These are phyloP conservation scores for Domatiomyces globalis DNA, from an alignment of 2,329 filamentous ascomycete species.

Conservation along the genomic window DNA sequence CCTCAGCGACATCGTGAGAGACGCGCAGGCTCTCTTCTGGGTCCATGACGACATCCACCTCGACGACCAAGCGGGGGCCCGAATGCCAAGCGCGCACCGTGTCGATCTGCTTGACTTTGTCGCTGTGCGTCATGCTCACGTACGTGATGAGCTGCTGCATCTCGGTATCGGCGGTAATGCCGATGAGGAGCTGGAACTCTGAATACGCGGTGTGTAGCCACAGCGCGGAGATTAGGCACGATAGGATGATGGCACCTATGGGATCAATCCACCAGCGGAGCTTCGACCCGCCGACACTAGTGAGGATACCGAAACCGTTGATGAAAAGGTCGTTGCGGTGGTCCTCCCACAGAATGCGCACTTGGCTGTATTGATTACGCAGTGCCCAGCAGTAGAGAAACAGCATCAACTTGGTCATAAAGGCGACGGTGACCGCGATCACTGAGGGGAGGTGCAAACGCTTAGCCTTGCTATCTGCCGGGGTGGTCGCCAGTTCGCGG, in stretches of 20 bases:
- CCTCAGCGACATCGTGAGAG: conserved; percentile 88
- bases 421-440: conserved; percentile 71
- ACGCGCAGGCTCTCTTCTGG: conserved; percentile 54
- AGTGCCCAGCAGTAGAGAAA: conserved; percentile 90
- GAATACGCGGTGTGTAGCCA: conserved; percentile 77
- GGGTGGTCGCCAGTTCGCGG: conserved; percentile 48
- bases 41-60: conserved; percentile 94
- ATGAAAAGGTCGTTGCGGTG: conserved; percentile 96
- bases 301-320: conserved; percentile 85
- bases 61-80: conserved; percentile 75
- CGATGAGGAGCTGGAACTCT: conserved; percentile 84
- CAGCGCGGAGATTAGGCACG: conserved; percentile 58
- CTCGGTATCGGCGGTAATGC: conserved; percentile 70
- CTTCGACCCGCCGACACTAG: conserved; percentile 79
- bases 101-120: conserved; percentile 67
- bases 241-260: conserved; percentile 73
- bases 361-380: conserved; percentile 79
- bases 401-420: conserved; percentile 64
- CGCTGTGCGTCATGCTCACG: conserved; percentile 83
- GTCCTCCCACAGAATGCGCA: conserved; percentile 88
- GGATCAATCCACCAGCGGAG: conserved; percentile 92
- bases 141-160: conserved; percentile 93
- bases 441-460: conserved; percentile 68
- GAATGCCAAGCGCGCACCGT: conserved; percentile 90
- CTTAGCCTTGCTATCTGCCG: conserved; percentile 39